Percentiles rank a stretch among this genome's conserved stretches.
Evolutionary conservation across 331 rosid species (phyloP).

Genomic region (Arachis monticola): DNA sequence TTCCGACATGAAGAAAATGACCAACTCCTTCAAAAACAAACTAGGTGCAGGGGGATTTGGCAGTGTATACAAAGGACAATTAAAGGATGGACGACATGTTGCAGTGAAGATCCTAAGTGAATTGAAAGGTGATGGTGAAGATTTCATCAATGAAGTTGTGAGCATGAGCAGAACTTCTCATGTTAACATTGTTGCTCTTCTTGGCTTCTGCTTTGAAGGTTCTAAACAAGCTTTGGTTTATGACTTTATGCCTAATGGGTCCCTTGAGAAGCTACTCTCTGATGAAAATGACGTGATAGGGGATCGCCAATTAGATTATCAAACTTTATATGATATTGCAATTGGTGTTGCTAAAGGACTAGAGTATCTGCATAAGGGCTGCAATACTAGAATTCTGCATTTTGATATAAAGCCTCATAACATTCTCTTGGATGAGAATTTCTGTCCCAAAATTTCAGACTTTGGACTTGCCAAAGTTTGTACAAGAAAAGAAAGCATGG

Average conservation of each 20-base stretch:
- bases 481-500: constrained; percentile 37
- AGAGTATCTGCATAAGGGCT: constrained; percentile 42
- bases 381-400: constrained; percentile 28
- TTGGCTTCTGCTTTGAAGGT: constrained; percentile 36
- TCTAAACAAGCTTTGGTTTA: constrained; percentile 29
- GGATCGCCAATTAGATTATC: constrained; percentile 6
- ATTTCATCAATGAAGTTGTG: too few relatives aligned
- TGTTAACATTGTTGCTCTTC: constrained; percentile 33
- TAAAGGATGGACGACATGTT: too few relatives aligned
- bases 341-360: background rate
- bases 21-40: constrained; percentile 32
- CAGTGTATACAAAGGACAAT: too few relatives aligned
- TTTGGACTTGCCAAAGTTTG: constrained; percentile 64
- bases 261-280: constrained; percentile 43
- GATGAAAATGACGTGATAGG: background rate
- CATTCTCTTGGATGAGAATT: constrained; percentile 46
- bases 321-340: constrained; percentile 24
- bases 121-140: too few relatives aligned
- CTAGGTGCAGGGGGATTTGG: constrained; percentile 45
- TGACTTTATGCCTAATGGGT: constrained; percentile 40
- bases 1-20: constrained; percentile 29
- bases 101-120: too few relatives aligned
- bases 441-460: constrained; percentile 52
- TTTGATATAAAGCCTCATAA: constrained; percentile 52
- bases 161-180: constrained; percentile 26